These are phyloP conservation scores for Acer campestre DNA, from an alignment of 345 rosid species.

Conservation along the genomic window DNA sequence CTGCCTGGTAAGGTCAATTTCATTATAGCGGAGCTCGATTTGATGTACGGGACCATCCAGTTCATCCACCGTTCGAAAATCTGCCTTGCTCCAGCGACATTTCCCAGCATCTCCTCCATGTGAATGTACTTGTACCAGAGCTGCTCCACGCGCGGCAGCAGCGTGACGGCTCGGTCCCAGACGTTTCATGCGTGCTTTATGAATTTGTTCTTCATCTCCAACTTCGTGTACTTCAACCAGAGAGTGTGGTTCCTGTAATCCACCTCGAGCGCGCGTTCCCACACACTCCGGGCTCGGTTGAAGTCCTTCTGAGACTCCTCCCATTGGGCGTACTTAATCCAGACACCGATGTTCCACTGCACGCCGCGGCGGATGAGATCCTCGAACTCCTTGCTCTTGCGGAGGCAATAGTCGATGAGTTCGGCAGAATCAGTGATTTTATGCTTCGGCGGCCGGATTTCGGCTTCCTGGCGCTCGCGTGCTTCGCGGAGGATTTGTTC, in stretches of 20 bases:
- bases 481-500: slow-evolving; percentile 91
- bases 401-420: slow-evolving; percentile 72
- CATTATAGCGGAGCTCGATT: slow-evolving; percentile 53
- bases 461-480: slow-evolving; percentile 80
- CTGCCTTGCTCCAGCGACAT: no score
- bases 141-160: no score
- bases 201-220: no score
- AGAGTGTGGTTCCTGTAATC: slow-evolving; percentile 75
- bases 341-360: slow-evolving; percentile 62
- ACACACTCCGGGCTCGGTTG: slow-evolving; percentile 76
- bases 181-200: no score
- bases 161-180: no score
- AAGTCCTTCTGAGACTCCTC: slow-evolving; percentile 95
- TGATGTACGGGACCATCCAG: no score
- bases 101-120: no score
- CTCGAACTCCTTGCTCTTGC: slow-evolving; percentile 78
- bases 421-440: slow-evolving; percentile 72
- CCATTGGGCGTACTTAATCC: slow-evolving; percentile 90
- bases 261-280: slow-evolving; percentile 85
- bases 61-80: no score
- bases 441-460: slow-evolving; percentile 83
- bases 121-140: no score
- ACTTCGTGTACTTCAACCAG: slow-evolving; percentile 84
- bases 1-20: slow-evolving; percentile 59
- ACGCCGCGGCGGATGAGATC: slow-evolving; percentile 69